These are phyloP conservation scores for Albifimbria verrucaria DNA, from an alignment of 2,329 filamentous ascomycete species.

Conservation along the genomic window DNA sequence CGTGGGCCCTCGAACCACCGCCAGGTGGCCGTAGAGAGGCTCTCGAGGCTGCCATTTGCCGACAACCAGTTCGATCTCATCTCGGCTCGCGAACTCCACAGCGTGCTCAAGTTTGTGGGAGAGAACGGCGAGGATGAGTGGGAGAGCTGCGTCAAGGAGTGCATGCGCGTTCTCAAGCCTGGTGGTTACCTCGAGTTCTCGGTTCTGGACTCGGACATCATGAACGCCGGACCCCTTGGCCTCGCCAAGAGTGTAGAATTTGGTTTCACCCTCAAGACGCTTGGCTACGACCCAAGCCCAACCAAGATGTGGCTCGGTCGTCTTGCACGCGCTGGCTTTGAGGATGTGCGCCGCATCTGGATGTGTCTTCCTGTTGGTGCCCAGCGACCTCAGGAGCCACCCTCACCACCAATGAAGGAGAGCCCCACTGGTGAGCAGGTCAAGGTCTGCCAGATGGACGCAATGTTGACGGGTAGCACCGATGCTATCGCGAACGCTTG, in stretches of 20 bases:
- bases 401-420: slow-evolving; percentile 29
- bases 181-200: slow-evolving; percentile 91
- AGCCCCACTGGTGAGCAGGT: slow-evolving; percentile 37
- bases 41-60: slow-evolving; percentile 81
- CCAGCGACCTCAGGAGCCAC: slow-evolving; percentile 27
- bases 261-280: slow-evolving; percentile 80
- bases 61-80: slow-evolving; percentile 87
- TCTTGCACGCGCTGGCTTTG: slow-evolving; percentile 72
- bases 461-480: slow-evolving; percentile 63
- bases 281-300: slow-evolving; percentile 83
- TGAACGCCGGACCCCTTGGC: slow-evolving; percentile 76
- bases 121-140: slow-evolving; percentile 78
- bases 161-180: slow-evolving; percentile 86
- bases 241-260: slow-evolving; percentile 89
- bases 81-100: slow-evolving; percentile 82
- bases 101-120: slow-evolving; percentile 70
- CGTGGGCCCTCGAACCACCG: slow-evolving; percentile 85
- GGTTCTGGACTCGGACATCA: slow-evolving; percentile 84
- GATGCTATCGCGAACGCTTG: slow-evolving; percentile 71
- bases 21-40: slow-evolving; percentile 70
- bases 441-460: slow-evolving; percentile 54
- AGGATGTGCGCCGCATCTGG: slow-evolving; percentile 81
- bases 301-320: slow-evolving; percentile 78
- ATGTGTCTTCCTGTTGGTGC: slow-evolving; percentile 80
- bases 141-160: slow-evolving; percentile 80